phyloP scores from a whole-genome alignment of 208 protist genomes.

The Wallacemonas sp. region DNA sequence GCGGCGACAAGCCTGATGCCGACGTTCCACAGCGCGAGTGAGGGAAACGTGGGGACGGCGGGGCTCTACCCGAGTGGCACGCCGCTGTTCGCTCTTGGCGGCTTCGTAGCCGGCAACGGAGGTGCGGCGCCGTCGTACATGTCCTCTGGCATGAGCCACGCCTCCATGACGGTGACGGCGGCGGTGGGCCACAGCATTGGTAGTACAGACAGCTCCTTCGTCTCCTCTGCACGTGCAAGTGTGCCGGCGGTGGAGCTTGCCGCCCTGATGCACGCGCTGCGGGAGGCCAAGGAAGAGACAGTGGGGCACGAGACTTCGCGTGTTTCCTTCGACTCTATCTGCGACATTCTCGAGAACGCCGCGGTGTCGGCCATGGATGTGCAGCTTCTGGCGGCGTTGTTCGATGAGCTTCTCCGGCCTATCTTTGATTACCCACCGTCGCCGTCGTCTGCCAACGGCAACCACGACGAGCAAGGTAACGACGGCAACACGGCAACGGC shows the following conservation, averaged over 20 bases:
- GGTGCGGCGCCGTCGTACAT: not conserved
- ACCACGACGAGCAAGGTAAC: too few species aligned
- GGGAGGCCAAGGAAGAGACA: slow-evolving; percentile 49
- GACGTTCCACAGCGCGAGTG: not conserved
- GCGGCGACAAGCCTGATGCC: slow-evolving; percentile 1
- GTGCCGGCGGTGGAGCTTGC: slow-evolving; percentile 14
- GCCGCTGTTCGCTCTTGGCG: not conserved
- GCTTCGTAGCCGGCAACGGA: not conserved
- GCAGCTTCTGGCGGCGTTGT: slow-evolving; percentile 54
- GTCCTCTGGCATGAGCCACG: not conserved
- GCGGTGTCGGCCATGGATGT: slow-evolving; percentile 51
- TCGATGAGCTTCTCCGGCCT: slow-evolving; percentile 57
- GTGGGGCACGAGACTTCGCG: slow-evolving; percentile 25
- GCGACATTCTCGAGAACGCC: slow-evolving; percentile 55
- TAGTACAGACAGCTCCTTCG: not conserved
- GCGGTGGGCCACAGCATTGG: not conserved
- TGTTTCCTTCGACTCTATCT: slow-evolving; percentile 55
- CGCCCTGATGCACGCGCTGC: slow-evolving; percentile 66
- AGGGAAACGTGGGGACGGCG: not conserved
- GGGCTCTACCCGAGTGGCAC: not conserved
- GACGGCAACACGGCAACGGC: too few species aligned
- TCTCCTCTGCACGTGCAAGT: slow-evolving; percentile 14
- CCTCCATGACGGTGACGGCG: slow-evolving; percentile 1
- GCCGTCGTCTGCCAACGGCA: too few species aligned
- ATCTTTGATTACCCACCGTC: too few species aligned